Percentiles rank a stretch among this genome's conserved stretches.
Evolutionary conservation across 1,284 basidiomycete genomes (phyloP).

Genomic region (Melampsora larici-populina): DNA sequence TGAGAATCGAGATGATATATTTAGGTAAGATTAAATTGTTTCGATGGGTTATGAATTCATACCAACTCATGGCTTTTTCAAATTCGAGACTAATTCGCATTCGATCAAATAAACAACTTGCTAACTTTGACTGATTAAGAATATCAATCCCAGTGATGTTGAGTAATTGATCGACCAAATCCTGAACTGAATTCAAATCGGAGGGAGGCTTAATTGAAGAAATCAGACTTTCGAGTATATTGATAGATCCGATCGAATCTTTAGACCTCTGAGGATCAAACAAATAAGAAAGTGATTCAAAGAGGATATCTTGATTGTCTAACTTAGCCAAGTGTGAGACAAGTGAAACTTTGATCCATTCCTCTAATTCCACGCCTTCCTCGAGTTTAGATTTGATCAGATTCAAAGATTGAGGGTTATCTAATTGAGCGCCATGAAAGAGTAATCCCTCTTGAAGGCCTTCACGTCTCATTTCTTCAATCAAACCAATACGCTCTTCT

Average conservation of each 20-base stretch:
- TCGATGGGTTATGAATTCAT: conserved; percentile 13
- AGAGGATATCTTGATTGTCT: not conserved
- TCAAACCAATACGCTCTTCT: not conserved
- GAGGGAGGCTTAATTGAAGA: conserved; percentile 4
- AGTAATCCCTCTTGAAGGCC: not conserved
- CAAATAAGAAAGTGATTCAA: conserved; percentile 4
- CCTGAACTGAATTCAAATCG: not conserved
- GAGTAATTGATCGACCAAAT: conserved; percentile 5
- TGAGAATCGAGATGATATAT: not conserved
- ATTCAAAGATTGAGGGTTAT: not conserved
- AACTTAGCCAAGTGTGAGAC: not conserved
- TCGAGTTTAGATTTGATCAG: conserved; percentile 9
- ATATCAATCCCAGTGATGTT: conserved; percentile 18
- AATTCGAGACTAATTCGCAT: not conserved
- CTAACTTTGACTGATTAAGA: not conserved
- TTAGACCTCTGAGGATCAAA: not conserved
- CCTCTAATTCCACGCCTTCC: not conserved
- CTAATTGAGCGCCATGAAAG: conserved; percentile 18
- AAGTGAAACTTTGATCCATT: conserved; percentile 20
- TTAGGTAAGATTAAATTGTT: not conserved
- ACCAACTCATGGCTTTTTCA: conserved; percentile 16
- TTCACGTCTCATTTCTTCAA: not conserved
- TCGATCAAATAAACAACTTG: conserved; percentile 8
- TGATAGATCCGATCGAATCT: not conserved
- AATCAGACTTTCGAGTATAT: conserved; percentile 2